Evolutionary conservation across 495 filamentous ascomycete species (phyloP).

Genomic region (Clohesyomyces aquaticus): DNA sequence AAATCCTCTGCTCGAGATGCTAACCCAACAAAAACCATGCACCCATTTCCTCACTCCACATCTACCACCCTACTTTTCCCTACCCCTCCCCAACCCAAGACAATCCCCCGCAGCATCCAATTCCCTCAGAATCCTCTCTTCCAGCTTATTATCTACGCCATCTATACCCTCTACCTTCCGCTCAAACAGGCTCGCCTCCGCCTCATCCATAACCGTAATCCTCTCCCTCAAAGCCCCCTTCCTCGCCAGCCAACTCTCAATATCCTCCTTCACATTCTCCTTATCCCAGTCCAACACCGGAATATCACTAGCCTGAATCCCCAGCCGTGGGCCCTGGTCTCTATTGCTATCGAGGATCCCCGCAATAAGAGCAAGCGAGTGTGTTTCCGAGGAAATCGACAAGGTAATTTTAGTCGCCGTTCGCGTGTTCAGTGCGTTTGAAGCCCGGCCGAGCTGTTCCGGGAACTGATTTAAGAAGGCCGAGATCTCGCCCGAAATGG

Average conservation of each 20-base stretch:
- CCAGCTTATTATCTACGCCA: conserved; percentile 58
- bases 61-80: neutral
- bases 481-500: conserved; percentile 77
- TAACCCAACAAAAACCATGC: no score
- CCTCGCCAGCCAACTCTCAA: conserved; percentile 72
- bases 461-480: conserved; percentile 86
- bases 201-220: conserved; percentile 69
- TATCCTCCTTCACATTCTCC: conserved; percentile 70
- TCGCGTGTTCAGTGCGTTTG: conserved; percentile 43
- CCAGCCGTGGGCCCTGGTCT: conserved; percentile 59
- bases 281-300: conserved; percentile 73
- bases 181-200: conserved; percentile 67
- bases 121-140: conserved; percentile 72
- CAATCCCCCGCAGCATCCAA: conserved; percentile 60
- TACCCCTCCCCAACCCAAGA: conserved; percentile 33
- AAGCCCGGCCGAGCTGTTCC: conserved; percentile 59
- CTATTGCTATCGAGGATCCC: conserved; percentile 66
- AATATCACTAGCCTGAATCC: conserved; percentile 64
- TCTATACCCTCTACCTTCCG: conserved; percentile 38
- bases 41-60: no score
- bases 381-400: conserved; percentile 71
- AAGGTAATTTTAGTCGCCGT: conserved; percentile 69
- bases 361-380: conserved; percentile 73
- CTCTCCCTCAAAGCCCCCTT: conserved; percentile 64
- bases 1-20: no score